Conservation (phyloP, 768 basidiomycete species). For the Galerina marginata region DNA sequence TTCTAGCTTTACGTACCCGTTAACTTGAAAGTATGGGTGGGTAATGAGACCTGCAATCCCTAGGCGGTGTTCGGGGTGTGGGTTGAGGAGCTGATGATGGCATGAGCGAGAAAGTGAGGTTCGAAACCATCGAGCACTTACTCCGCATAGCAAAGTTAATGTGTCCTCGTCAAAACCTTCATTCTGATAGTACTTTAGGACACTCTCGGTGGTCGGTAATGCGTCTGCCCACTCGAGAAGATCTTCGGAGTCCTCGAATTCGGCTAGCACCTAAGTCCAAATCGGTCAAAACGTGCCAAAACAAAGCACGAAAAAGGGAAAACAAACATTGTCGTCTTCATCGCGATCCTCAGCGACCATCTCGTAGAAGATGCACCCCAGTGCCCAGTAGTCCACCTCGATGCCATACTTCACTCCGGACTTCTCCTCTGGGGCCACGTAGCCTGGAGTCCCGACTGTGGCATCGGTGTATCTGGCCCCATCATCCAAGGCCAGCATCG, state of each 20-base stretch:
- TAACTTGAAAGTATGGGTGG: neutral
- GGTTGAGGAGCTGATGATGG: neutral
- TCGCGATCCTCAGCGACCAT: neutral
- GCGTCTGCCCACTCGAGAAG: too few species aligned
- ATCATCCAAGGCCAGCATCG: too few species aligned
- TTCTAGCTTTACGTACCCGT: neutral
- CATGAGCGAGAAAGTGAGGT: neutral
- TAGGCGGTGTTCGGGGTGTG: neutral
- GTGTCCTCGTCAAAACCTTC: slow-evolving; percentile 1
- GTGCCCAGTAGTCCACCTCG: slow-evolving; percentile 6
- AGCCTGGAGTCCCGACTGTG: neutral
- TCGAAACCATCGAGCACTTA: neutral
- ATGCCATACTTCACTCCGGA: neutral
- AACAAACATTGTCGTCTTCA: neutral
- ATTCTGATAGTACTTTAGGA: neutral
- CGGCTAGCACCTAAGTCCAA: too few species aligned
- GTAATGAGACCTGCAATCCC: neutral
- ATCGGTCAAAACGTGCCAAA: too few species aligned
- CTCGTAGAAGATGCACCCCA: neutral
- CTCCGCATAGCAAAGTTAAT: neutral
- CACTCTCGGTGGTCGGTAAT: too few species aligned
- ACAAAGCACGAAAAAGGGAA: neutral
- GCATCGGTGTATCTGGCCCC: neutral
- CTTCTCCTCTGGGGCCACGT: slow-evolving; percentile 1
- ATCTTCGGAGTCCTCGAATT: too few species aligned